phyloP scores from a whole-genome alignment of 1,139 yeast species.

The Debaryomycetaceae sp. region DNA sequence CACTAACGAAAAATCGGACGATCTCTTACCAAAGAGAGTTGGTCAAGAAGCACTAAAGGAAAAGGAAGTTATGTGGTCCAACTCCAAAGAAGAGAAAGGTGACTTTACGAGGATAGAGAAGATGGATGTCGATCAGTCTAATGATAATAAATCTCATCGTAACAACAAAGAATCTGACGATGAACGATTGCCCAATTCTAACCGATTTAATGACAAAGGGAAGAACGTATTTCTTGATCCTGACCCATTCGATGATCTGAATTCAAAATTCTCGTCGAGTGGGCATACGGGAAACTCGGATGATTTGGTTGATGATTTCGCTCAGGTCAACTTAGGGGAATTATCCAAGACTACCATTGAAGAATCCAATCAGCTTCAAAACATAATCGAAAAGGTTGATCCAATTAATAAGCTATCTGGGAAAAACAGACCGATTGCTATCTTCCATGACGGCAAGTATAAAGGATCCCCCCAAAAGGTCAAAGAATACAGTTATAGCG shows the following conservation, averaged over 20 bases:
- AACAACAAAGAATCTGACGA: not conserved
- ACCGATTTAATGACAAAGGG: conserved; percentile 1
- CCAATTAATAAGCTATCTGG: conserved; percentile 37
- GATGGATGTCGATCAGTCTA: conserved; percentile 5
- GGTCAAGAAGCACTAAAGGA: not conserved
- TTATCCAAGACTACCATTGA: conserved; percentile 4
- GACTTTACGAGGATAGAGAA: not conserved
- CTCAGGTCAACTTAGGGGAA: conserved; percentile 35
- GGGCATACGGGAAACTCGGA: conserved; percentile 17
- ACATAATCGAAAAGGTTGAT: conserved; percentile 39
- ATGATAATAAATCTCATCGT: conserved; percentile 7
- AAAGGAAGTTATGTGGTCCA: not conserved
- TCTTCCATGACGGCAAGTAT: conserved; percentile 30
- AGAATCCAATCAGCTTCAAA: conserved; percentile 23
- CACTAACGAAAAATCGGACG: not conserved
- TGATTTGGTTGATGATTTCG: conserved; percentile 35
- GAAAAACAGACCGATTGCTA: conserved; percentile 32
- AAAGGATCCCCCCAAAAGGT: conserved; percentile 35
- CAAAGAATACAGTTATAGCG: conserved; percentile 28
- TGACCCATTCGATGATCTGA: not conserved
- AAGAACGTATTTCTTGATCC: not conserved
- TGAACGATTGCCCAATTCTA: not conserved
- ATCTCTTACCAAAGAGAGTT: not conserved
- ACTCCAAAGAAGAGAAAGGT: not conserved
- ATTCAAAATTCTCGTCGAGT: conserved; percentile 16